Evolutionary conservation across 2,329 filamentous ascomycete genomes (phyloP), one percentile per base, ranked within the genome.

Genomic region (Allantophomopsis cytisporea): DNA sequence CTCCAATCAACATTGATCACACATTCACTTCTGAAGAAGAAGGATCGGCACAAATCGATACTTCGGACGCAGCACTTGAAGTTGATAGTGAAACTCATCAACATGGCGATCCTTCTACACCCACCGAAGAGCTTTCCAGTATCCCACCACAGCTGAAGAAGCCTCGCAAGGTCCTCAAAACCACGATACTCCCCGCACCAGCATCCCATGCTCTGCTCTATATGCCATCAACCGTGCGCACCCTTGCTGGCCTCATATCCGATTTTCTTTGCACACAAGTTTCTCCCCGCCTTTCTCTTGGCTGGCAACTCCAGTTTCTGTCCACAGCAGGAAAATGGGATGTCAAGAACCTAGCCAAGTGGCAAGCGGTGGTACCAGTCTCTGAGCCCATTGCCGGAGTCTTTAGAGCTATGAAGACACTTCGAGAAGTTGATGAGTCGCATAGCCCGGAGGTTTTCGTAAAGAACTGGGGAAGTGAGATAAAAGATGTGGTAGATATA

Each of bases 261-360:
- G 79, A 83, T 45, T 96, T 96, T 52, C 69, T 95, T 20, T 68
- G 76, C 14, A 67, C 70, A 3, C 72, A 86, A 50, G 69, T 95
- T 39, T 88, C 88, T 8, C 70, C 76, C 8, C 77, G 87, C 7
- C 71, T 95, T 12, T 83, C 78, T 1, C 73, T 89, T 20, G 84
- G 81, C 34, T 96, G 89, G 88, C 89, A 96, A 59, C 67, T 96
- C 13, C 83, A 89, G 50, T 81, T 91, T 51, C 74, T 96, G 17
- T 85, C 83, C 2, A 85, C 82, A 2, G 83, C 87, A 48, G 88
- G 88, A 3, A 96, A 96, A 62, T 96, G 89, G 89, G 89, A 95
- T 54, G 86, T 96, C 48, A 96, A 96, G 63, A 96, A 96, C 53
- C 68, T 95, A 10, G 77, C 73, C 43, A 96, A 96, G 55, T 96